These are phyloP conservation scores for Colletotrichum musicola DNA, from an alignment of 2,329 filamentous ascomycete genomes.

Conservation along the genomic window DNA sequence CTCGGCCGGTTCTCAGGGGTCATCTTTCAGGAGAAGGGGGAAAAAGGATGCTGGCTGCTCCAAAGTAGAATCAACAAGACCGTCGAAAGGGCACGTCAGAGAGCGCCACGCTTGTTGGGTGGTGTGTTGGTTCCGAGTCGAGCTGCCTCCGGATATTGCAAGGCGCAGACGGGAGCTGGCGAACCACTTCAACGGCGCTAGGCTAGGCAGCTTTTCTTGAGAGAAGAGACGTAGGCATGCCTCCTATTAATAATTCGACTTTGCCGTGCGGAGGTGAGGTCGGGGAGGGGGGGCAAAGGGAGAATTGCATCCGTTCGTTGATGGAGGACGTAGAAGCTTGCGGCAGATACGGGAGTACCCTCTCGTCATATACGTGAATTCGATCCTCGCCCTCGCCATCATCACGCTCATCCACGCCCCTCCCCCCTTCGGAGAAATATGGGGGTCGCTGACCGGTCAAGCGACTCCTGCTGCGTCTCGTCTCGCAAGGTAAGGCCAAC, in stretches of 20 bases:
- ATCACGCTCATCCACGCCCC: not conserved
- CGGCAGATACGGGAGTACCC: constrained; percentile 6
- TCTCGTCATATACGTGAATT: constrained; percentile 20
- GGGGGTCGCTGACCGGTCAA: constrained; percentile 6
- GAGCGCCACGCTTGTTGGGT: not conserved
- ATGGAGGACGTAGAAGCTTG: not conserved
- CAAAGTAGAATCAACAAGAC: not conserved
- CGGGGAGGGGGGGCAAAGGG: not conserved
- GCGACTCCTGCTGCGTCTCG: not conserved
- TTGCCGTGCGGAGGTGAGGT: not conserved
- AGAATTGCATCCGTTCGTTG: not conserved
- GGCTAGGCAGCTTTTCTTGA: constrained; percentile 7
- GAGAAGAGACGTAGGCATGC: constrained; percentile 4
- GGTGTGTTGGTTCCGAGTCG: constrained; percentile 15
- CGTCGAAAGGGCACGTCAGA: not conserved
- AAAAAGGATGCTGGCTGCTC: not conserved
- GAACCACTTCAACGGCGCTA: constrained; percentile 17
- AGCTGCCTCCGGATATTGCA: not conserved
- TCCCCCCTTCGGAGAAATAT: not conserved
- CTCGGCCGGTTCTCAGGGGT: constrained; percentile 20
- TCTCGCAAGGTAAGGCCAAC: not conserved
- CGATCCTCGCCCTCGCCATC: not conserved
- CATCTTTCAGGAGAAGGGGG: constrained; percentile 15
- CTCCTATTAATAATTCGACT: constrained; percentile 25
- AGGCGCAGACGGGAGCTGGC: constrained; percentile 20